phyloP scores from a whole-genome alignment of 2,329 filamentous ascomycete species.

The Trichoderma sp. region DNA sequence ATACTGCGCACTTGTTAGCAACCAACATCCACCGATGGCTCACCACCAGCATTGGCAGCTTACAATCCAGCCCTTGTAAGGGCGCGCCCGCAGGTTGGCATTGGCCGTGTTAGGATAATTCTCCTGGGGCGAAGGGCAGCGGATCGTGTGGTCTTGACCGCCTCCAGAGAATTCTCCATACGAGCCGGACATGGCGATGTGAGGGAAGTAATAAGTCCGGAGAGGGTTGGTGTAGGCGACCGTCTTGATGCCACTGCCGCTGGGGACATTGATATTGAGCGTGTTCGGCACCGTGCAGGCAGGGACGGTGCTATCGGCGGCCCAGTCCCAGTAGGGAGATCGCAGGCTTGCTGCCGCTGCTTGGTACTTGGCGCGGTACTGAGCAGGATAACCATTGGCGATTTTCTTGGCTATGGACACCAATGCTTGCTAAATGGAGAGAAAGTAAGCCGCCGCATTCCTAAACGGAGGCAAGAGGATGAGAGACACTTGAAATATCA shows the following conservation, averaged over 20 bases:
- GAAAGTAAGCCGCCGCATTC: constrained; percentile 23
- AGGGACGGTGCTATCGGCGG: constrained; percentile 46
- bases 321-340: constrained; percentile 60
- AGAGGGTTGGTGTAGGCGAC: constrained; percentile 54
- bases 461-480: background rate
- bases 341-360: constrained; percentile 50
- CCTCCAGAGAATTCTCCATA: constrained; percentile 41
- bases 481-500: background rate
- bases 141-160: constrained; percentile 41
- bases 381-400: constrained; percentile 46
- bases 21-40: background rate
- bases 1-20: constrained; percentile 39
- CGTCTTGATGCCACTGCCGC: constrained; percentile 34
- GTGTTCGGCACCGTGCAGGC: constrained; percentile 39
- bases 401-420: constrained; percentile 49
- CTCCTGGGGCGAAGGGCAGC: constrained; percentile 42
- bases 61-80: constrained; percentile 47
- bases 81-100: constrained; percentile 34
- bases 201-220: constrained; percentile 53
- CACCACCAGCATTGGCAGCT: constrained; percentile 29
- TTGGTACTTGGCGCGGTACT: constrained; percentile 41
- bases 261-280: constrained; percentile 46
- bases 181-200: constrained; percentile 39
- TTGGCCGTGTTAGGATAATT: constrained; percentile 46
- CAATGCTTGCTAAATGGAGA: constrained; percentile 51